A percentile compares a stretch with the other conserved stretches of the same genome.
Conservation (phyloP, 441 rosid genomes). For the Bruguiera hainesii region DNA sequence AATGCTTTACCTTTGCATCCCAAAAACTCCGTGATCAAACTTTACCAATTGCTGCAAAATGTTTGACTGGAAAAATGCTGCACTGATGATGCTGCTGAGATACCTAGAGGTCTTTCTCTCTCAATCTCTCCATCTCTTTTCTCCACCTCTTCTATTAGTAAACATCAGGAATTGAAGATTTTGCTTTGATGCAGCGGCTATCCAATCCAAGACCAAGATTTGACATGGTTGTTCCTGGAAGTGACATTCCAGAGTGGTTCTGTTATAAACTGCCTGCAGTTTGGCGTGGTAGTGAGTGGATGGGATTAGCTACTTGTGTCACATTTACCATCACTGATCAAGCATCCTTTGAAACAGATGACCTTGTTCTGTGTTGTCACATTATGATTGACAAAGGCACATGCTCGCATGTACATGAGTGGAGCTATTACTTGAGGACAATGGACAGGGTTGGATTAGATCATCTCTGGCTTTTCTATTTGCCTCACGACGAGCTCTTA, state of each 20-base stretch:
- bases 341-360: background rate
- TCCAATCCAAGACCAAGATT: conserved; percentile 19
- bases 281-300: conserved; percentile 12
- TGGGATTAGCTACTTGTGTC: conserved; percentile 20
- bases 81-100: background rate
- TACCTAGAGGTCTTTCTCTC: background rate
- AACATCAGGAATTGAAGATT: background rate
- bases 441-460: background rate
- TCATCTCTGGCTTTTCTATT: conserved; percentile 11
- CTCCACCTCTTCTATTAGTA: background rate
- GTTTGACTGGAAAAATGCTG: background rate
- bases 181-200: conserved; percentile 15
- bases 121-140: background rate
- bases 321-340: background rate
- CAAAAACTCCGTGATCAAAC: background rate
- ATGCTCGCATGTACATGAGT: background rate
- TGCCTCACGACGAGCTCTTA: background rate
- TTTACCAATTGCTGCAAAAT: conserved; percentile 1
- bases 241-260: conserved; percentile 20
- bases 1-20: background rate
- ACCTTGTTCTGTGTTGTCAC: background rate
- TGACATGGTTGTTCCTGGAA: conserved; percentile 18
- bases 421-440: background rate
- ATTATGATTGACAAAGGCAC: background rate
- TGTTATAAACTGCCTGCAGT: conserved; percentile 12